Percentiles rank a stretch among this genome's conserved stretches.
phyloP scores from a whole-genome alignment of 1,284 basidiomycete species.

The Malassezia obtusa region DNA sequence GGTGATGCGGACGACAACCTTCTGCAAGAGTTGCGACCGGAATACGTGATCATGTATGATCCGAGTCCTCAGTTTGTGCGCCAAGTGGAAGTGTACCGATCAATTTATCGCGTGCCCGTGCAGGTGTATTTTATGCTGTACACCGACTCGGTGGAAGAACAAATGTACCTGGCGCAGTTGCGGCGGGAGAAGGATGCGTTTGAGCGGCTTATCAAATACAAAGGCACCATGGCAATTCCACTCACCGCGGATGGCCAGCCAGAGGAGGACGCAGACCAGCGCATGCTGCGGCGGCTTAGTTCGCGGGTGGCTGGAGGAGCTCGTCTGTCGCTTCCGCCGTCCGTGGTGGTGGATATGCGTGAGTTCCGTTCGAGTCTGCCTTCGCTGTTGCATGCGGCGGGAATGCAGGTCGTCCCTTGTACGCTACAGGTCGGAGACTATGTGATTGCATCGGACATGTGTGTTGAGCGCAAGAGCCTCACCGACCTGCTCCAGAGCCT shows the following conservation, averaged over 20 bases:
- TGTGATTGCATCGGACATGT: conserved; percentile 85
- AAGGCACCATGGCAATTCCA: conserved; percentile 85
- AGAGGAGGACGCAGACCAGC: conserved; percentile 46
- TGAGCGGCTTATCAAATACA: conserved; percentile 81
- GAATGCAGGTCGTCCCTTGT: conserved; percentile 71
- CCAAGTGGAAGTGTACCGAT: conserved; percentile 79
- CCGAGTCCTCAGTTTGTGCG: conserved; percentile 86
- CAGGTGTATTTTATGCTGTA: conserved; percentile 96
- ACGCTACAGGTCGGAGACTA: conserved; percentile 94
- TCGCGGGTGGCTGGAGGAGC: conserved; percentile 73
- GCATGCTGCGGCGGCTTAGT: conserved; percentile 72
- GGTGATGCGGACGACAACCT: conserved; percentile 86
- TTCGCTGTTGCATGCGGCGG: conserved; percentile 74
- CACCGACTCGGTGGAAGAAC: conserved; percentile 83
- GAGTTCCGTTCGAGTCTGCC: conserved; percentile 91
- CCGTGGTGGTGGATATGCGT: conserved; percentile 88
- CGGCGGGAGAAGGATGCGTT: conserved; percentile 89
- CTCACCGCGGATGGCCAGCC: conserved; percentile 65
- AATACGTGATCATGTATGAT: conserved; percentile 82
- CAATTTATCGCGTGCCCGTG: conserved; percentile 71
- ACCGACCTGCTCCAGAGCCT: conserved; percentile 84
- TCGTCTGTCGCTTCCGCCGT: conserved; percentile 57
- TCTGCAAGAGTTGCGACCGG: conserved; percentile 75
- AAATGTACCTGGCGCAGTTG: conserved; percentile 80
- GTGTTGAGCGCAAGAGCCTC: conserved; percentile 88